Conservation (phyloP, 2,329 filamentous ascomycete genomes). For the Fusarium piperis region DNA sequence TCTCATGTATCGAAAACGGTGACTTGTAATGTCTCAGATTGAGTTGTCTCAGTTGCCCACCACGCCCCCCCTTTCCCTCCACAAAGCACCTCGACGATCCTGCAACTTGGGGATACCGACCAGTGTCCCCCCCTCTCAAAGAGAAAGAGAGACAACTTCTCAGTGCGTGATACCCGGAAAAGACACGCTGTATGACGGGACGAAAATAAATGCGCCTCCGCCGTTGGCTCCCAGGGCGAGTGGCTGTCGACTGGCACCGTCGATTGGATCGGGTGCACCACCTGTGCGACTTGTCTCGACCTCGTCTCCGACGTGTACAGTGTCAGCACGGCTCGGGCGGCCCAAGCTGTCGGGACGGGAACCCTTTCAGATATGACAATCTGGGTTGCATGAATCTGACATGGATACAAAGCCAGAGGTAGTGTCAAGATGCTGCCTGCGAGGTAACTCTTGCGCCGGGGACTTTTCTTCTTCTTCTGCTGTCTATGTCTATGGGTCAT, state of each 20-base stretch:
- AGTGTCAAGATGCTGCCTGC: slow-evolving; percentile 29
- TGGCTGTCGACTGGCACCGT: slow-evolving; percentile 26
- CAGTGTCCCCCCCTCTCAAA: background rate
- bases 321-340: slow-evolving; percentile 36
- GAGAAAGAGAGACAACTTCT: background rate
- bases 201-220: slow-evolving; percentile 39
- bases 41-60: slow-evolving; percentile 28
- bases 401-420: slow-evolving; percentile 14
- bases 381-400: slow-evolving; percentile 36
- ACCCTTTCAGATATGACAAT: slow-evolving; percentile 39
- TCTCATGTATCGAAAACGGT: slow-evolving; percentile 19
- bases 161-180: slow-evolving; percentile 20
- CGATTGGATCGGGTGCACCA: slow-evolving; percentile 32
- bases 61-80: background rate
- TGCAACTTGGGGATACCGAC: slow-evolving; percentile 16
- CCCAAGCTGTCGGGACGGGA: slow-evolving; percentile 42
- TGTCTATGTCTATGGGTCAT: background rate
- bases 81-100: slow-evolving; percentile 29
- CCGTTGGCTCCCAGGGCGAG: slow-evolving; percentile 40
- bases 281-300: slow-evolving; percentile 21
- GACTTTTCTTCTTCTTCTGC: slow-evolving; percentile 2
- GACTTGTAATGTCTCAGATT: slow-evolving; percentile 34
- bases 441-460: slow-evolving; percentile 8
- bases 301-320: slow-evolving; percentile 35
- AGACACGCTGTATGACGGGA: slow-evolving; percentile 30